phyloP scores from a whole-genome alignment of 2,329 filamentous ascomycete genomes.

The Colletotrichum truncatum region DNA sequence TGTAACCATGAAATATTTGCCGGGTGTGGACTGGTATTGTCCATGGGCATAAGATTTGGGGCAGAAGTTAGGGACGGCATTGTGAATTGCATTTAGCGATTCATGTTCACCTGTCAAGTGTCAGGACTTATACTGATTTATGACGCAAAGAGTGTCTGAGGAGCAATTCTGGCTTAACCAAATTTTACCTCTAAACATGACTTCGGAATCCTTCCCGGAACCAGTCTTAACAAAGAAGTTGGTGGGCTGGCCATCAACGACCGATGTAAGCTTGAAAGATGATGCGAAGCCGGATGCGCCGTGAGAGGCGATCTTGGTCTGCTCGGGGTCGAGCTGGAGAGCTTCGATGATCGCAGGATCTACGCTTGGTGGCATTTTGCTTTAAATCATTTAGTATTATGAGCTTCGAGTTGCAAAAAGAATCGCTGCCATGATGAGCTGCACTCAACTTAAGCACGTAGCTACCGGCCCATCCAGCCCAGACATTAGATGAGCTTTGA shows the following conservation, averaged over 20 bases:
- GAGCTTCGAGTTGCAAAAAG: not conserved
- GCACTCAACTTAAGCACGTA: conserved; percentile 1
- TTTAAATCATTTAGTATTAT: too few relatives aligned
- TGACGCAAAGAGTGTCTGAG: too few relatives aligned
- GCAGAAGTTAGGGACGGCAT: conserved; percentile 77
- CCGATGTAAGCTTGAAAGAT: conserved; percentile 66
- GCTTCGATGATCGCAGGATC: conserved; percentile 71
- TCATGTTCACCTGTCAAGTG: conserved; percentile 75
- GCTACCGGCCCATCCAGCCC: not conserved
- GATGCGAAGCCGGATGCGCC: conserved; percentile 76
- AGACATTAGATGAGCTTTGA: conserved; percentile 12
- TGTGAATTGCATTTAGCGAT: conserved; percentile 84
- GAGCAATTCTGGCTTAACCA: too few relatives aligned
- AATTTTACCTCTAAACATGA: conserved; percentile 74
- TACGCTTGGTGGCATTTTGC: conserved; percentile 48
- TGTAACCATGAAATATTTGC: conserved; percentile 70
- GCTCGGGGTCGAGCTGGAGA: conserved; percentile 64
- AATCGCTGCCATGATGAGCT: not conserved
- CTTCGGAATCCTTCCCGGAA: conserved; percentile 62
- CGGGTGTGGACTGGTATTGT: conserved; percentile 59
- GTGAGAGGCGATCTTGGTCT: conserved; percentile 65
- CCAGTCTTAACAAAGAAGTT: conserved; percentile 80
- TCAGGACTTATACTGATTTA: conserved; percentile 28
- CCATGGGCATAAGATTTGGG: conserved; percentile 81
- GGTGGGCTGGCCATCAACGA: conserved; percentile 56